Conservation (phyloP, 176 grass and related monocot genomes). For the Phragmites australis region DNA sequence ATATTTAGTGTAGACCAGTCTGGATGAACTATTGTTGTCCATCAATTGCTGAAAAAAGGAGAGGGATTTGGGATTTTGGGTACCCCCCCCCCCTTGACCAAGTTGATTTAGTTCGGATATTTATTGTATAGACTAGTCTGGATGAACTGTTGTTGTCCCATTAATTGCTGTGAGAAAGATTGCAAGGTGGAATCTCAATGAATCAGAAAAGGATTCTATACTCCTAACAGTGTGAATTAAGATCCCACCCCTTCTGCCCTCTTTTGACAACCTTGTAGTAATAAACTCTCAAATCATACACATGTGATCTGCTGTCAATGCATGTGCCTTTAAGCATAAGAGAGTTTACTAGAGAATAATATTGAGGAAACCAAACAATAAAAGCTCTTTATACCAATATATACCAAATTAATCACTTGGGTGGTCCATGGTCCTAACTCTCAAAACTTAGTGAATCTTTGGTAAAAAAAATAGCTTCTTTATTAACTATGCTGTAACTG, state of each 20-base stretch:
- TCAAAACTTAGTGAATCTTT: not conserved
- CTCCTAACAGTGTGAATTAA: no score
- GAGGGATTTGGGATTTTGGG: not conserved
- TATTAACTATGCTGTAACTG: not conserved
- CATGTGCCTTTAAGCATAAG: not conserved
- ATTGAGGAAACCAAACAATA: not conserved
- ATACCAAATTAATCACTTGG: not conserved
- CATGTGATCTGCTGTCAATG: not conserved
- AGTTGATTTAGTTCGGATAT: not conserved
- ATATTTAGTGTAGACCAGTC: not conserved
- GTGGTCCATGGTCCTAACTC: not conserved
- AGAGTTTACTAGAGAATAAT: no score
- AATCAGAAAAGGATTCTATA: no score
- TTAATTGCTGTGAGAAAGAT: no score
- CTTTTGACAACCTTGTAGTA: not conserved
- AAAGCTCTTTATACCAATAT: not conserved
- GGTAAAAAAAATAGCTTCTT: not conserved
- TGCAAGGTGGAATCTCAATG: no score
- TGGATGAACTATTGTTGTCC: slow-evolving; percentile 5
- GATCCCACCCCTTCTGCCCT: no score
- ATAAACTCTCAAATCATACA: not conserved
- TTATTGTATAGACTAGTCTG: not conserved
- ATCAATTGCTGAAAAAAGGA: not conserved
- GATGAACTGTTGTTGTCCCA: not conserved
- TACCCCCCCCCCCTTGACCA: not conserved